Evolutionary conservation across 2,329 filamentous ascomycete species (phyloP).

Genomic region (Paecilomyces fulvus): DNA sequence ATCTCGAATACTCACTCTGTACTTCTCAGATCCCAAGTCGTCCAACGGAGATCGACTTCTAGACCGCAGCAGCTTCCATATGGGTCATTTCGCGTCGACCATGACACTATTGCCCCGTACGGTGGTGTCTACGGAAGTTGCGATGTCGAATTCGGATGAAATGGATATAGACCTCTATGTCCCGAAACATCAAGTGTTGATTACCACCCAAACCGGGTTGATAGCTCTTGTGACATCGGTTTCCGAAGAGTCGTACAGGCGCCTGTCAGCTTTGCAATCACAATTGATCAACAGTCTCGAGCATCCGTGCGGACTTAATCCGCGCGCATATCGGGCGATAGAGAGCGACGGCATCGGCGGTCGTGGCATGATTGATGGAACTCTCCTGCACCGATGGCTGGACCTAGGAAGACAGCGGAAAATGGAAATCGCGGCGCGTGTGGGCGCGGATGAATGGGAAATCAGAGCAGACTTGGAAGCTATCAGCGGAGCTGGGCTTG

Average conservation of each 20-base stretch:
- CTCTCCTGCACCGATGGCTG: conserved; percentile 63
- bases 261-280: conserved; percentile 70
- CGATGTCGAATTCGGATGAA: conserved; percentile 26
- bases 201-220: conserved; percentile 67
- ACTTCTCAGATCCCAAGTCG: conserved; percentile 70
- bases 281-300: conserved; percentile 71
- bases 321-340: conserved; percentile 63
- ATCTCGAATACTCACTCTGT: neutral
- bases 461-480: conserved; percentile 62
- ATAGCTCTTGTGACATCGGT: conserved; percentile 70
- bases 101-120: conserved; percentile 69
- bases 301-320: conserved; percentile 72
- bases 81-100: conserved; percentile 67
- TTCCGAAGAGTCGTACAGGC: conserved; percentile 71
- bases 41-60: conserved; percentile 81
- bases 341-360: conserved; percentile 42
- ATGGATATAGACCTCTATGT: conserved; percentile 29
- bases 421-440: conserved; percentile 64
- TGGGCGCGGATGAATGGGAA: conserved; percentile 59
- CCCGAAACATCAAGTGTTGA: conserved; percentile 50
- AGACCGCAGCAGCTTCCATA: conserved; percentile 79
- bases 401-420: conserved; percentile 65
- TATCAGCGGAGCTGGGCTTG: conserved; percentile 56
- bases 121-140: conserved; percentile 36
- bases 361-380: conserved; percentile 68